Conservation (phyloP, 768 basidiomycete genomes). For the Russula brevipes region DNA sequence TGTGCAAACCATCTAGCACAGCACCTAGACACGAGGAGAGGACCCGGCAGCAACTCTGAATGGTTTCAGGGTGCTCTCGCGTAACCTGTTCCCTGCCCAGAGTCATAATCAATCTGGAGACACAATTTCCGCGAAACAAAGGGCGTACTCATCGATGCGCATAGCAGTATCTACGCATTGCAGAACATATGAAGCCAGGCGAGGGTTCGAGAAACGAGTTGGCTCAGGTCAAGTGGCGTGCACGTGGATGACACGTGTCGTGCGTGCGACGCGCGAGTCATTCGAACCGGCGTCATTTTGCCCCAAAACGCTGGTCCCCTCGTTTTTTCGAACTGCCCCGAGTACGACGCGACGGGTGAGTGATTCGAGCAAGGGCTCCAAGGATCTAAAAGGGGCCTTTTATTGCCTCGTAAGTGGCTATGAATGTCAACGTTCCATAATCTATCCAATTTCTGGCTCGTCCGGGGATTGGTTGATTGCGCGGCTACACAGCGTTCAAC, state of each 20-base stretch:
- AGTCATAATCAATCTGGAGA: not conserved
- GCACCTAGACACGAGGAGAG: slow-evolving; percentile 6
- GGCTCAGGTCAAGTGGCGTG: no score
- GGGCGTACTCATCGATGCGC: not conserved
- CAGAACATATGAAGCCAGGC: not conserved
- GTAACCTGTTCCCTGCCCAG: not conserved
- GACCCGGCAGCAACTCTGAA: not conserved
- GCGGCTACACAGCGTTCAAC: not conserved
- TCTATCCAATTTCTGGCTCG: not conserved
- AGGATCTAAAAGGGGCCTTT: not conserved
- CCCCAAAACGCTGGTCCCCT: not conserved
- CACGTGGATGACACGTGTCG: no score
- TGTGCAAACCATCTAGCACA: not conserved
- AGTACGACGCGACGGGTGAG: not conserved
- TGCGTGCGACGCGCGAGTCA: not conserved
- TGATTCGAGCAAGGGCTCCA: not conserved
- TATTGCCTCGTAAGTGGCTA: not conserved
- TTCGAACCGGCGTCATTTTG: not conserved
- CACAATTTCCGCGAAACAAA: not conserved
- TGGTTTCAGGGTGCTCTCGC: not conserved
- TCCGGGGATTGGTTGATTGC: not conserved
- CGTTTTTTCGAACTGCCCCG: not conserved
- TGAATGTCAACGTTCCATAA: not conserved
- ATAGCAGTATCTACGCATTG: no score
- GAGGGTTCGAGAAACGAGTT: no score